Percentiles rank a stretch among this genome's conserved stretches.
Conservation (phyloP, 495 filamentous ascomycete genomes). For the Cudoniella acicularis region DNA sequence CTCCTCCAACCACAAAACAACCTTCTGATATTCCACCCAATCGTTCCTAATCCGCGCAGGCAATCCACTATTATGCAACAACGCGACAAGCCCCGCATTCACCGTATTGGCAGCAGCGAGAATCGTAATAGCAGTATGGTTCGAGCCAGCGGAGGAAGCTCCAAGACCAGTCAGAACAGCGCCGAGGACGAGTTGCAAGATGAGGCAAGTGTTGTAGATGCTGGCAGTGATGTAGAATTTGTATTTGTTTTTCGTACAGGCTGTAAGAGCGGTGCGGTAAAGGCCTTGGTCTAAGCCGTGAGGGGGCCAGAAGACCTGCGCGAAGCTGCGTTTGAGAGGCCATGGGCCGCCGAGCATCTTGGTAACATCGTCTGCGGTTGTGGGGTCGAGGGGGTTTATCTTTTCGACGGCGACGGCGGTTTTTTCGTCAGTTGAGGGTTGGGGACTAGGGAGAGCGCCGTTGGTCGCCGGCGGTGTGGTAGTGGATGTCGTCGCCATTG, state of each 20-base stretch:
- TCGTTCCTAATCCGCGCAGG: neutral
- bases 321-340: neutral
- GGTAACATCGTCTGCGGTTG: neutral
- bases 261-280: neutral
- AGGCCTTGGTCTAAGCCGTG: neutral
- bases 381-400: neutral
- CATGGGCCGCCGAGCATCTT: neutral
- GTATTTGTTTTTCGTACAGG: neutral
- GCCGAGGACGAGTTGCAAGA: neutral
- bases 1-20: neutral
- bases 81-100: neutral
- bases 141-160: neutral
- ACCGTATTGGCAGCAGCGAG: slow-evolving; percentile 4
- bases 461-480: neutral
- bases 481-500: neutral
- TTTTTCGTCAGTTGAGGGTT: neutral
- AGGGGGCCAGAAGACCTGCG: neutral
- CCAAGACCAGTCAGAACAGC: neutral
- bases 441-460: neutral
- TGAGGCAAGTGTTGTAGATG: neutral
- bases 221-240: neutral
- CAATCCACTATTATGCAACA: neutral
- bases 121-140: neutral
- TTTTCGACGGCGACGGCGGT: neutral
- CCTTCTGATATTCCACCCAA: neutral